Base-by-base conservation (phyloP, 139 green algal genomes). In the Eudorina sp. region DNA sequence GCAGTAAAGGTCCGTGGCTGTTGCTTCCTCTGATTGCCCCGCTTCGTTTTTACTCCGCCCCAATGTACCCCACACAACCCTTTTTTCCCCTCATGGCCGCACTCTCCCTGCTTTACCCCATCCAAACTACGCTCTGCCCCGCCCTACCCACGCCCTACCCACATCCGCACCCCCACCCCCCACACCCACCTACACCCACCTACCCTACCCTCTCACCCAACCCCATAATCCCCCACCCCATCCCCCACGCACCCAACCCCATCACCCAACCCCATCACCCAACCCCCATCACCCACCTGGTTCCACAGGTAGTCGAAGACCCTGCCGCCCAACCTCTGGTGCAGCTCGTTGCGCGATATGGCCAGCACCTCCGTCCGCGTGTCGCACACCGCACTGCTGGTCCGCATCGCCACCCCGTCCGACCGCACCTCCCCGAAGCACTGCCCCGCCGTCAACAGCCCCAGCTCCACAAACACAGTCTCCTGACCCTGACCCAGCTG, bases 301-400 rank as follows among this genome's bases (percentile, higher is more conserved):
- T 62, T 62, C 81, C 81, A 87, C 46, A 87, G 46, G 81, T 79
- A 87, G 7, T 78, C 81, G 66, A 69, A 78, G 31, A 87, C 81
- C 16, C 46, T 31, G 6, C 45, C 45, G 11, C 46, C 64, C 62
- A 87, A 31, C 19, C 64, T n/a, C 40, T 87, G 48, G n/a, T 62
- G 34, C 45, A 87, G 31, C 81, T 87, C 81, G 45, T 41, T 31
- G 1, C 81, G 43, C 18, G 62, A 79, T 6, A 87, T 51, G 19
- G 46, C 45, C 64, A 87, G 81, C 43, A 87, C 29, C 64, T 87
- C 81, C 1, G 45, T 79, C 38, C 81, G 81, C 64, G 45, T 78
- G 62, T 87, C 81, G 60, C 64, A 79, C 45, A 87, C 81, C 36
- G 81, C 81, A 38, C 31, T 53, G 18, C 38, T 46, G 45, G 55